Base-by-base conservation (phyloP, 2,329 filamentous ascomycete species). In the Colletotrichum shisoi region DNA sequence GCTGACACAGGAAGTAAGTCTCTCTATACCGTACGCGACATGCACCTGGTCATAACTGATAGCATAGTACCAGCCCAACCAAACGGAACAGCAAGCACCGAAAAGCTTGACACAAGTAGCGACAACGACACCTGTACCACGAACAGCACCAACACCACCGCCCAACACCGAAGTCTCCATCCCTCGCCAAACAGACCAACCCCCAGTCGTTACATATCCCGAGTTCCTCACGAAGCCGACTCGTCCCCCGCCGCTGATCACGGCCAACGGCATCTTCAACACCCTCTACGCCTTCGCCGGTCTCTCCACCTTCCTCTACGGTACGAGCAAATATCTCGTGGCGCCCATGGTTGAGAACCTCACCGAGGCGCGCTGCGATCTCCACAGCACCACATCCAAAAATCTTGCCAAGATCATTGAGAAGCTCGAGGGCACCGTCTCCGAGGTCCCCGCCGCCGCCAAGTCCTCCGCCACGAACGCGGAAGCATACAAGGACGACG, bases 171-270 rank as follows among this genome's bases (percentile, higher is more conserved):
- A 48, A 24, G 60, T 49, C 57, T 49, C 46, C 61, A 54, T 69
- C 27, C 67, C 31, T 44, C 71, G 59, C 69, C 70, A 70, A 72
- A 67, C 54, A 9, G 85, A 77, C 77, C 86, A 79, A 72, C 78
- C 84, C 9, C 87, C 87, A 15, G 88, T 91, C 70, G 83, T 91
- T 72, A 91, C 89, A 39, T 91, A 90, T 73, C 89, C 89, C 71
- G 89, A 91, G 74, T 91, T 90, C 76, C 84, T 90, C 69, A 82
- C 85, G 60, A 86, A 84, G 17, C 80, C 86, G 2, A 73, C 81
- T 15, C 79, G 82, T 1, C 84, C 86, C 4, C 83, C 86, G 12
- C 88, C 89, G 0, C 78, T 91, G n/a, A 80, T 91, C 71, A 90
- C 88, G 13, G 84, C 83, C 63, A 79, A 80, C 34, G 81, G 84